Evolutionary conservation across 495 filamentous ascomycete species (phyloP).

Genomic region (Tuber aestivum): DNA sequence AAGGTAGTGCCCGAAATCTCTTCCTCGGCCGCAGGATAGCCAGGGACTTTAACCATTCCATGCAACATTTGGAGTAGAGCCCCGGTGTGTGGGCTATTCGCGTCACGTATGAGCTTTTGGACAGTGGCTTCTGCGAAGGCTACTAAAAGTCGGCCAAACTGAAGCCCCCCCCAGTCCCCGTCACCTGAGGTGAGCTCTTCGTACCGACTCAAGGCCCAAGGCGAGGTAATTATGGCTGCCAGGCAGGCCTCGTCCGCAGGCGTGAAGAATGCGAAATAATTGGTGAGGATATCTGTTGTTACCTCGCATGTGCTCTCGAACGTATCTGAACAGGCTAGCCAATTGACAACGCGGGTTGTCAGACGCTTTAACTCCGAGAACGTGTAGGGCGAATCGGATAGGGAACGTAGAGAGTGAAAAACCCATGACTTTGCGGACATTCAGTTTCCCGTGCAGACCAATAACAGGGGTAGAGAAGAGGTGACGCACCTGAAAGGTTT

Average conservation of each 20-base stretch:
- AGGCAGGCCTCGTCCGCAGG: constrained; percentile 52
- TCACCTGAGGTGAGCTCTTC: constrained; percentile 55
- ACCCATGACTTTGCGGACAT: constrained; percentile 55
- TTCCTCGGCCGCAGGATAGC: constrained; percentile 71
- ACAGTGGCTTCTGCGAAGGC: constrained; percentile 61
- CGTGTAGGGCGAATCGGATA: constrained; percentile 51
- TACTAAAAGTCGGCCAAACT: constrained; percentile 63
- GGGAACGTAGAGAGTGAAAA: constrained; percentile 58
- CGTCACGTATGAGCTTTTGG: constrained; percentile 47
- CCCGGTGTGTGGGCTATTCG: constrained; percentile 42
- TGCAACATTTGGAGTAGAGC: constrained; percentile 48
- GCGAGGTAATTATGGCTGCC: constrained; percentile 53
- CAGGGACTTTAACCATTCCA: constrained; percentile 64
- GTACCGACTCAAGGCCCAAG: constrained; percentile 52
- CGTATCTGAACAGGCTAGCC: constrained; percentile 51
- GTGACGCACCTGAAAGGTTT: constrained; percentile 54
- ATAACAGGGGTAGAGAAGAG: constrained; percentile 2
- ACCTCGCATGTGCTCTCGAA: constrained; percentile 58
- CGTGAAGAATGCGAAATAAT: constrained; percentile 59
- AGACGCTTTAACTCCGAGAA: constrained; percentile 55
- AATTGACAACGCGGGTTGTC: constrained; percentile 53
- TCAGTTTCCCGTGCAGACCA: constrained; percentile 11
- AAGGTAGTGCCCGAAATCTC: constrained; percentile 66
- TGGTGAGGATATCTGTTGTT: constrained; percentile 58
- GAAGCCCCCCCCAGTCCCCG: constrained; percentile 56